Evolutionary conservation across 768 basidiomycete genomes (phyloP).

Genomic region (Lanmaoa pseudosensibilis): DNA sequence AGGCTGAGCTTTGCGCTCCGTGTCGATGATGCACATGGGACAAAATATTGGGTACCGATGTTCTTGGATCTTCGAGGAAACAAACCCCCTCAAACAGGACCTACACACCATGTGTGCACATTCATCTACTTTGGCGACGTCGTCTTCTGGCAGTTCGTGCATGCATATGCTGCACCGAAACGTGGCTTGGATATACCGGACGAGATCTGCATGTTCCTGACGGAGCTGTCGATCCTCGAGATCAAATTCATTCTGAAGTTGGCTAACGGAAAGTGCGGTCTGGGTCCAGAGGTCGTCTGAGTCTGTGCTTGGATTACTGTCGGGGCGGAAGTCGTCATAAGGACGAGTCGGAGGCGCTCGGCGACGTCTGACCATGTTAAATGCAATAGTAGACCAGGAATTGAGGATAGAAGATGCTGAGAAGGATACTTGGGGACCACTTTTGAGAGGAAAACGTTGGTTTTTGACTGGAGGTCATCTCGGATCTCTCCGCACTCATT

Average conservation of each 20-base stretch:
- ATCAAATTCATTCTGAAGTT: constrained; percentile 41
- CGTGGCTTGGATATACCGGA: constrained; percentile 25
- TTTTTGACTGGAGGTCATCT: too few species aligned
- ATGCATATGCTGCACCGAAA: constrained; percentile 60
- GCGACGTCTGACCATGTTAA: too few species aligned
- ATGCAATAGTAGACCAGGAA: too few species aligned
- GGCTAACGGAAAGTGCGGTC: constrained; percentile 22
- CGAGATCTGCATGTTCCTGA: constrained; percentile 36
- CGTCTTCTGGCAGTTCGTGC: constrained; percentile 46
- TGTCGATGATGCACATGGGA: constrained; percentile 48
- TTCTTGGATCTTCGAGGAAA: constrained; percentile 48
- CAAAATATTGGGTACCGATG: constrained; percentile 61
- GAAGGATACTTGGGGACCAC: too few species aligned
- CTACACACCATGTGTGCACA: constrained; percentile 59
- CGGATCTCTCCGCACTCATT: too few species aligned
- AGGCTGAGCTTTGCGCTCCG: constrained; percentile 24
- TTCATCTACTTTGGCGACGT: constrained; percentile 40
- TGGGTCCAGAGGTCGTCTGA: constrained; percentile 6
- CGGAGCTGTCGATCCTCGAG: constrained; percentile 41
- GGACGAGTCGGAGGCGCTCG: too few species aligned
- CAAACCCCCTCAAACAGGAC: constrained; percentile 46
- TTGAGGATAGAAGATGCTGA: too few species aligned
- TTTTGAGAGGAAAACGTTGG: too few species aligned
- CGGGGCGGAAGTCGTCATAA: too few species aligned
- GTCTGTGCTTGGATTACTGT: background rate